These are phyloP conservation scores for Xerocomellus chrysenteron DNA, from an alignment of 768 basidiomycete species.

Conservation along the genomic window DNA sequence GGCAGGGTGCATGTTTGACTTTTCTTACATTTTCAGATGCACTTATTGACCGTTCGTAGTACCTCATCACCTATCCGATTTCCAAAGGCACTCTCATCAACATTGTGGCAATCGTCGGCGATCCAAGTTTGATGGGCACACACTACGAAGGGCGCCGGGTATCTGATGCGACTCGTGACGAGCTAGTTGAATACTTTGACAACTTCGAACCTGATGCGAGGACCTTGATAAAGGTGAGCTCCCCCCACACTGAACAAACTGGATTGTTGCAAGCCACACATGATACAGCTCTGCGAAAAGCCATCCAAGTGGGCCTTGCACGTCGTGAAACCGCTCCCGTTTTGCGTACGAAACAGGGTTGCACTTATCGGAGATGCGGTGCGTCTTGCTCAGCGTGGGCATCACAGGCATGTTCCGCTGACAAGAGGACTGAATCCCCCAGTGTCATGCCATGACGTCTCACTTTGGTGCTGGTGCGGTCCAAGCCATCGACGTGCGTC, in stretches of 20 bases:
- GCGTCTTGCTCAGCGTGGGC: background rate
- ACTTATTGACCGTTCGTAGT: slow-evolving; percentile 25
- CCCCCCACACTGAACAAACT: background rate
- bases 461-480: slow-evolving; percentile 24
- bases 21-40: background rate
- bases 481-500: slow-evolving; percentile 26
- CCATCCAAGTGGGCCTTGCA: slow-evolving; percentile 47
- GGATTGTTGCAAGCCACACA: background rate
- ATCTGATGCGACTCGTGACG: slow-evolving; percentile 29
- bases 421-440: background rate
- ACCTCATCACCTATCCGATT: slow-evolving; percentile 41
- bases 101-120: slow-evolving; percentile 31
- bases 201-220: slow-evolving; percentile 39
- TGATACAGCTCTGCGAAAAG: slow-evolving; percentile 33
- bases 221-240: slow-evolving; percentile 28
- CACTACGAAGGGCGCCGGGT: slow-evolving; percentile 34
- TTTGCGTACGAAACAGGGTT: slow-evolving; percentile 39
- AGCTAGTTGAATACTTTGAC: slow-evolving; percentile 30
- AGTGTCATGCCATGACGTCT: slow-evolving; percentile 29
- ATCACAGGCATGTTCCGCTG: background rate
- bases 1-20: slow-evolving; percentile 1
- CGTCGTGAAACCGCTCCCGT: slow-evolving; percentile 39
- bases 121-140: slow-evolving; percentile 31
- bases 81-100: slow-evolving; percentile 38
- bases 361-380: slow-evolving; percentile 53